These are phyloP conservation scores for Globisporangium perplexum DNA, from an alignment of 352 stramenopile genomes.

Conservation along the genomic window DNA sequence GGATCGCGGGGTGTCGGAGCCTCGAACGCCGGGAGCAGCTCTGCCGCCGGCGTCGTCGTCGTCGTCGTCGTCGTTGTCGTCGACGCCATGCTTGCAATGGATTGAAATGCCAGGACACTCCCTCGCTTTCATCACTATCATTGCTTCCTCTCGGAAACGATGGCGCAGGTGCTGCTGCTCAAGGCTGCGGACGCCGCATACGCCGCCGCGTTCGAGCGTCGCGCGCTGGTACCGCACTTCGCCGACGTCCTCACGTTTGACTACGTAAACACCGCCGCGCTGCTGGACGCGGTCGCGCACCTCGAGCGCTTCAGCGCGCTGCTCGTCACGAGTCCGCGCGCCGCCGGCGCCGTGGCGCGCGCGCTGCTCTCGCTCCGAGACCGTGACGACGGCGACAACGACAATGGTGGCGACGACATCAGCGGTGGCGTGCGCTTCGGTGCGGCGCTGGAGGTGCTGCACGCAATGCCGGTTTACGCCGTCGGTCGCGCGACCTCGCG, in stretches of 20 bases:
- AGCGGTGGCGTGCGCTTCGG: neutral
- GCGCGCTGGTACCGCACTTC: conserved; percentile 30
- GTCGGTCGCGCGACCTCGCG: conserved; percentile 61
- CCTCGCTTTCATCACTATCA: neutral
- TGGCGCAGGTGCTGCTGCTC: conserved; percentile 42
- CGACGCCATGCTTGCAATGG: no score
- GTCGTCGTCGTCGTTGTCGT: no score
- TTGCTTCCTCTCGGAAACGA: neutral
- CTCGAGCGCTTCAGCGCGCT: conserved; percentile 52
- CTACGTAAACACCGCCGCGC: conserved; percentile 41
- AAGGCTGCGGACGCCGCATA: conserved; percentile 67
- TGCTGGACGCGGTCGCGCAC: conserved; percentile 32
- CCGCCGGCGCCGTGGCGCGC: conserved; percentile 42
- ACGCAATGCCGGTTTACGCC: conserved; percentile 38
- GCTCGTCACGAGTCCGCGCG: conserved; percentile 72
- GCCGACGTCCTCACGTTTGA: conserved; percentile 64
- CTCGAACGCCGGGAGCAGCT: no score
- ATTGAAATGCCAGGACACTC: no score
- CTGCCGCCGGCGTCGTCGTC: no score
- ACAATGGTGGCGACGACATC: neutral
- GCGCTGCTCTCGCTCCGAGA: conserved; percentile 25
- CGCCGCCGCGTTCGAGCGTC: conserved; percentile 23
- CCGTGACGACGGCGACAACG: neutral
- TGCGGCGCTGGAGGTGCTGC: conserved; percentile 23
- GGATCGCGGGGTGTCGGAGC: no score